Base-by-base conservation (phyloP, 371 early-diverging fungal genomes). In the Saksenaea oblongispora region DNA sequence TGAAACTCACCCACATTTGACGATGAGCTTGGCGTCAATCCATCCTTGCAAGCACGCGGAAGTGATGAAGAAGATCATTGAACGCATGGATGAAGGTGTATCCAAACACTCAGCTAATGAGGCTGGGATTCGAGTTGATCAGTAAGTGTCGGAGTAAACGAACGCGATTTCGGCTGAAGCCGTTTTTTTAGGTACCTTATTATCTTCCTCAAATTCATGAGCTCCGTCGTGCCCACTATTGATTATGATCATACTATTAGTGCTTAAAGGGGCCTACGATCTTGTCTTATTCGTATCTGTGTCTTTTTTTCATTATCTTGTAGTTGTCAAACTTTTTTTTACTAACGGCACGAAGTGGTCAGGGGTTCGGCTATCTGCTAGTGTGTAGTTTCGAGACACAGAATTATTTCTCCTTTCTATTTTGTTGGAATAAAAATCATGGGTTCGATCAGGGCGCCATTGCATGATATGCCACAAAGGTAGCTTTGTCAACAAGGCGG, bases 21-120 rank as follows among this genome's bases (percentile, higher is more conserved):
- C 83, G 18, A 84, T 95, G 67, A 86, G 87, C 36, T 75, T 93
- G 65, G 97, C 97, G 0, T 91, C 93, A 0, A 96, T 98, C 59
- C 99, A 98, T 76, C 98, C 99, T 9, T 98, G 99, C 87, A 89
- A 91, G 65, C 99, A 98, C 72, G 97, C 96, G n/a, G 90, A 93
- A 56, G 98, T 98, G 9, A 98, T 98, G 97, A 95, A 93, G 79
- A 87, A 89, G 73, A 89, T 98, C 55, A 89, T 98, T 47, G 95
- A 97, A 64, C 87, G 91, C 59, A 85, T 90, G 80, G 74, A 74
- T 13, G 86, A 85, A n/a, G 76, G 78, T 26, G 64, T 66, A 58
- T n/a, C 22, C 51, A 22, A 9, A 0, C 17, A 47, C 22, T 47
- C 69, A 18, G 73, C 73, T 24, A 71, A 67, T 8, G 71, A 76